phyloP scores from a whole-genome alignment of 352 stramenopile species.

The Pythium rishiriense region DNA sequence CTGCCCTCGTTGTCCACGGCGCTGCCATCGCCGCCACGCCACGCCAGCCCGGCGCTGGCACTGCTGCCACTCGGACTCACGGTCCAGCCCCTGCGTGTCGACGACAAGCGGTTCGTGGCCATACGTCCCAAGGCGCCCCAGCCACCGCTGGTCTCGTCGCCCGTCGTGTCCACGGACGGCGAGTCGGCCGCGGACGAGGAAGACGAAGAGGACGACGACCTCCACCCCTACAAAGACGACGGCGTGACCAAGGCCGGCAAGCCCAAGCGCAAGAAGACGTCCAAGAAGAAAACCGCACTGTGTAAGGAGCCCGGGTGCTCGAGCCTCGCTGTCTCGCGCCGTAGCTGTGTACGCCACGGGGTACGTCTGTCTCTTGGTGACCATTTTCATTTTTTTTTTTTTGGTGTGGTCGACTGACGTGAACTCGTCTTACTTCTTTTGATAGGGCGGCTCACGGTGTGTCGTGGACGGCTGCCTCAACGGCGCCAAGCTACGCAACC shows the following conservation, averaged over 20 bases:
- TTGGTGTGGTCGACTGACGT: too few species aligned
- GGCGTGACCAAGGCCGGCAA: background rate
- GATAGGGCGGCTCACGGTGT: slow-evolving; percentile 37
- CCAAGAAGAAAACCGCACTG: slow-evolving; percentile 42
- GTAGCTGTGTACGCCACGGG: slow-evolving; percentile 41
- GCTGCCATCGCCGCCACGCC: background rate
- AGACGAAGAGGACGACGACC: slow-evolving; percentile 9
- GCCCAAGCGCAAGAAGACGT: slow-evolving; percentile 20
- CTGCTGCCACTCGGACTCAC: background rate
- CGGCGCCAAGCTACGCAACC: slow-evolving; percentile 43
- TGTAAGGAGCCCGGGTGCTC: slow-evolving; percentile 39
- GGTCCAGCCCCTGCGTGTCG: background rate
- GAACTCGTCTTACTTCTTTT: too few species aligned
- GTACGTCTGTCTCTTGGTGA: slow-evolving; percentile 5
- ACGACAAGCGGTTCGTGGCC: slow-evolving; percentile 26
- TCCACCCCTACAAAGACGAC: background rate
- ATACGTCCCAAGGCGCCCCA: slow-evolving; percentile 16
- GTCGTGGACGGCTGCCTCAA: slow-evolving; percentile 36
- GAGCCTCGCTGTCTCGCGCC: slow-evolving; percentile 40
- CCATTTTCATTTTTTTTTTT: too few species aligned
- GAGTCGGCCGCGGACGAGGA: slow-evolving; percentile 20
- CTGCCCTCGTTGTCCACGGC: background rate
- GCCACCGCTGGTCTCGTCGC: background rate
- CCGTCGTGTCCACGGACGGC: slow-evolving; percentile 10
- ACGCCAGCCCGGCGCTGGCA: background rate